Conservation (phyloP, 2,329 filamentous ascomycete species). For the Ascochyta rabiei region DNA sequence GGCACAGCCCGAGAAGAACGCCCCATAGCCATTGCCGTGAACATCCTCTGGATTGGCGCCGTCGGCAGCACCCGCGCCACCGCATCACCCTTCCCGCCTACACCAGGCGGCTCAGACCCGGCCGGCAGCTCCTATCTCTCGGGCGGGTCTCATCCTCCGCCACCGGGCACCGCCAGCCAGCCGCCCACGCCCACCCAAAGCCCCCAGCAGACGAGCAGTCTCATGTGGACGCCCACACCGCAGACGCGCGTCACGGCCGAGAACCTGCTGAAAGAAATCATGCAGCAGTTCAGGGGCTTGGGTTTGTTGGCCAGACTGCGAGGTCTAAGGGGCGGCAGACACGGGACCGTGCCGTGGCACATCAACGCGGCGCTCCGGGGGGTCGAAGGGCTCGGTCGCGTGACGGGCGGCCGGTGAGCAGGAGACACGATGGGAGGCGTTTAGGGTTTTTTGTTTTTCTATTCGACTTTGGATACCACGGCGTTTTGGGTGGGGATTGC, state of each 20-base stretch:
- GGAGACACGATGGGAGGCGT: no score
- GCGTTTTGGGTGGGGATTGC: no score
- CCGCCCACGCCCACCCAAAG: conserved; percentile 2
- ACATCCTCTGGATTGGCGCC: conserved; percentile 55
- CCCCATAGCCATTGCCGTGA: conserved; percentile 49
- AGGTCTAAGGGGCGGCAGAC: conserved; percentile 62
- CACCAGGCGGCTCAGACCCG: conserved; percentile 32
- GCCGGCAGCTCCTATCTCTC: conserved; percentile 2
- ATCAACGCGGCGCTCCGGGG: conserved; percentile 73
- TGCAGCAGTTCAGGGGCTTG: conserved; percentile 71
- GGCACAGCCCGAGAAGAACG: conserved; percentile 10
- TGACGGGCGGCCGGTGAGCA: conserved; percentile 6
- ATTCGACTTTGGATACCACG: no score
- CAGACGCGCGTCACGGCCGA: conserved; percentile 56
- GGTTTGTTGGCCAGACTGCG: conserved; percentile 72
- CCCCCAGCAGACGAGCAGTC: conserved; percentile 32
- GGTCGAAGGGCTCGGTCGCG: conserved; percentile 61
- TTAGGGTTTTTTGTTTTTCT: no score
- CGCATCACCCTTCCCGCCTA: conserved; percentile 38
- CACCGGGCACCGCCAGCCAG: background rate
- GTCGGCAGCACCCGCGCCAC: conserved; percentile 46
- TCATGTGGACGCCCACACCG: conserved; percentile 44
- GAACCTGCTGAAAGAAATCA: conserved; percentile 70
- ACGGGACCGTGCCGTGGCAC: conserved; percentile 76
- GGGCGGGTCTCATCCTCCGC: conserved; percentile 1